Conservation (phyloP, 73 alveolate genomes). For the Paramecium pentaurelia region DNA sequence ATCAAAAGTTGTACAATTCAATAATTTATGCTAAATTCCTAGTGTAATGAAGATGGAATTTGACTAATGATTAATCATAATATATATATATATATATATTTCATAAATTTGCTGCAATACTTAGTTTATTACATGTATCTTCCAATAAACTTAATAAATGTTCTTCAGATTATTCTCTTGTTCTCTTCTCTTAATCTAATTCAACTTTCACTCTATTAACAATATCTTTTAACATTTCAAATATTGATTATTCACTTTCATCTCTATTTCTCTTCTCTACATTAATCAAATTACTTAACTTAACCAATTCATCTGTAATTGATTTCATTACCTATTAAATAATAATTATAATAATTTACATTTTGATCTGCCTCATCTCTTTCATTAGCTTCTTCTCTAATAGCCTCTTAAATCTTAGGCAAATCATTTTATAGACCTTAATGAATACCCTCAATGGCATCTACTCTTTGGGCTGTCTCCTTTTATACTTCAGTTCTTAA, state of each 20-base stretch:
- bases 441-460: conserved; percentile 61
- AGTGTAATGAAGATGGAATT: background rate
- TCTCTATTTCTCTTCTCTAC: conserved; percentile 86
- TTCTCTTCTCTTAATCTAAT: conserved; percentile 84
- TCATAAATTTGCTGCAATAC: conserved; percentile 72
- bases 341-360: background rate
- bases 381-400: conserved; percentile 73
- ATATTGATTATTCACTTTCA: conserved; percentile 88
- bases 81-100: background rate
- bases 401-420: conserved; percentile 84
- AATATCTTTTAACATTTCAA: conserved; percentile 89
- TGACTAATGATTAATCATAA: background rate
- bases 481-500: conserved; percentile 47
- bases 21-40: background rate
- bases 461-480: conserved; percentile 47
- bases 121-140: conserved; percentile 88
- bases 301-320: conserved; percentile 79
- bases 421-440: conserved; percentile 66
- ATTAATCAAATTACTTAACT: conserved; percentile 62
- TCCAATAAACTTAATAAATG: conserved; percentile 81
- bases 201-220: conserved; percentile 84
- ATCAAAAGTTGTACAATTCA: background rate
- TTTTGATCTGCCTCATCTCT: conserved; percentile 77
- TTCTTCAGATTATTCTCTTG: conserved; percentile 88
- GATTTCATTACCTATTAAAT: conserved; percentile 59